Evolutionary conservation across 2,329 filamentous ascomycete genomes (phyloP).

Genomic region (Beauveria bassiana): DNA sequence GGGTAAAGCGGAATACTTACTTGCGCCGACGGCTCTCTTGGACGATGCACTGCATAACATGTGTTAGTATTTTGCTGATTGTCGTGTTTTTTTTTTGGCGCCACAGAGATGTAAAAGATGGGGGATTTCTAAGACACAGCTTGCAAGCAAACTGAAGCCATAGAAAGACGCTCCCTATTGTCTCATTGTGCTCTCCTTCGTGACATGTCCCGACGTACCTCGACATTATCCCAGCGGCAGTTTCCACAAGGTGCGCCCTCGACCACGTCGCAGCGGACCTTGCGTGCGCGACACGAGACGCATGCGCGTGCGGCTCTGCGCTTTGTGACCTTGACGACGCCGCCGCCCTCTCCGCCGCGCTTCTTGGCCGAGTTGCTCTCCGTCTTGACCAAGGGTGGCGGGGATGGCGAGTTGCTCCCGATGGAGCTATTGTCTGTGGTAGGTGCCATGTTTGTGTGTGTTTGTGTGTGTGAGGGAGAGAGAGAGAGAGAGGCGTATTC

Average conservation of each 20-base stretch:
- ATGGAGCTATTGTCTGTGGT: slow-evolving; percentile 16
- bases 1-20: slow-evolving; percentile 42
- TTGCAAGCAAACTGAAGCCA: neutral
- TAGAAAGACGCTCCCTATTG: neutral
- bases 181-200: neutral
- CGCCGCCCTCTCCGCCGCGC: slow-evolving; percentile 19
- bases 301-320: slow-evolving; percentile 86
- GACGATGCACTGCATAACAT: slow-evolving; percentile 50
- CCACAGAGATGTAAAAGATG: neutral
- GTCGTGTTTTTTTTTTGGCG: too few relatives aligned
- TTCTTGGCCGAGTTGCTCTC: slow-evolving; percentile 22
- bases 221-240: slow-evolving; percentile 72
- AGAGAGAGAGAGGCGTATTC: neutral
- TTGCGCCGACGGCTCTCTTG: slow-evolving; percentile 80
- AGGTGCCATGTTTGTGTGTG: neutral
- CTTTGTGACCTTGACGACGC: slow-evolving; percentile 52
- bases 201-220: slow-evolving; percentile 28
- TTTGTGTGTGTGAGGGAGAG: too few relatives aligned
- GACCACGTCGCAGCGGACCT: slow-evolving; percentile 90
- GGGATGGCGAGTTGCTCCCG: slow-evolving; percentile 23
- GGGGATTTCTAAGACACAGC: neutral
- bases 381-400: slow-evolving; percentile 18
- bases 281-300: slow-evolving; percentile 78
- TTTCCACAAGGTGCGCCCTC: slow-evolving; percentile 84
- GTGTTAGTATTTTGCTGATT: neutral